Conservation (phyloP, 2,329 filamentous ascomycete genomes). For the Bipolaris sorokiniana region DNA sequence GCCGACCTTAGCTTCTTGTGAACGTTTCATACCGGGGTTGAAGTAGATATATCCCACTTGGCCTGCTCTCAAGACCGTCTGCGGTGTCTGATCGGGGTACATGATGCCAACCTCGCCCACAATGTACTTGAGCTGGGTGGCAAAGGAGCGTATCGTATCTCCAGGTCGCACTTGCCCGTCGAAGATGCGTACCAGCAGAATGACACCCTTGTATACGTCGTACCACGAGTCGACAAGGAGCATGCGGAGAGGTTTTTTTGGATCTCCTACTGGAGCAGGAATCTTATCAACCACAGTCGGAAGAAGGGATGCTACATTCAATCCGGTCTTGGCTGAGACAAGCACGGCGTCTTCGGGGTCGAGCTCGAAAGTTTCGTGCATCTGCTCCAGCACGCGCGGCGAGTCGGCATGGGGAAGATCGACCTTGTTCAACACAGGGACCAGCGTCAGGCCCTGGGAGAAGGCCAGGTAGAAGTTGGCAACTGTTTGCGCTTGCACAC, state of each 20-base stretch:
- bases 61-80: conserved; percentile 80
- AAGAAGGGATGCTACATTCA: conserved; percentile 82
- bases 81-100: conserved; percentile 85
- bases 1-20: conserved; percentile 92
- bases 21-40: conserved; percentile 97
- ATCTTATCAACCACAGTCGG: conserved; percentile 86
- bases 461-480: conserved; percentile 99
- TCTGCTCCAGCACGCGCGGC: conserved; percentile 83
- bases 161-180: conserved; percentile 84
- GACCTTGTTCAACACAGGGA: conserved; percentile 96
- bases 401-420: conserved; percentile 90
- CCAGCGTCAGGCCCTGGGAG: conserved; percentile 81
- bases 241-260: conserved; percentile 75
- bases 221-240: conserved; percentile 98
- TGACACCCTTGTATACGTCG: conserved; percentile 91
- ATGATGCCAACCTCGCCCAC: conserved; percentile 98
- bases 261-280: conserved; percentile 78
- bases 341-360: conserved; percentile 74
- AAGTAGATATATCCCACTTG: conserved; percentile 97
- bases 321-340: conserved; percentile 92
- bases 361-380: conserved; percentile 85
- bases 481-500: conserved; percentile 95
- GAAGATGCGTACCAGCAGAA: conserved; percentile 88
- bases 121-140: conserved; percentile 85
- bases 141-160: conserved; percentile 85